Percentiles rank a stretch among this genome's conserved stretches.
Conservation (phyloP, 169 alveolate genomes). For the Eimeria necatrix region DNA sequence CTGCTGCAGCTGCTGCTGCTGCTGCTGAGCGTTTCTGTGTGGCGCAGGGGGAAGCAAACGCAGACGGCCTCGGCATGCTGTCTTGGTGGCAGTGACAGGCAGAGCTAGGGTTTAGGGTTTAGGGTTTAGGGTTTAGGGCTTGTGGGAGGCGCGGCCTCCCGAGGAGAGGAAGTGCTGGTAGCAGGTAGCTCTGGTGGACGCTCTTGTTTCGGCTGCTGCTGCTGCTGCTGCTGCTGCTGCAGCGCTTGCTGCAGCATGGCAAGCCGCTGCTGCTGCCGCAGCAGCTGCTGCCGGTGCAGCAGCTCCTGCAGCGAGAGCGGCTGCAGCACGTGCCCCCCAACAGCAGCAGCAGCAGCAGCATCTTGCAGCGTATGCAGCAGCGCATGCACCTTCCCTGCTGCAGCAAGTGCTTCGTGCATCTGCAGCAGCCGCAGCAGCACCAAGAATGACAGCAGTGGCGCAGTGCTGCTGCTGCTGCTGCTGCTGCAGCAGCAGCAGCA, state of each 20-base stretch:
- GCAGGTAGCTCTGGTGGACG: too few species aligned
- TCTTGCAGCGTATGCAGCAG: conserved; percentile 43
- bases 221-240: conserved; percentile 15
- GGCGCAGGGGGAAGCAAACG: conserved; percentile 27
- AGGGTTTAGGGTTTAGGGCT: conserved; percentile 14
- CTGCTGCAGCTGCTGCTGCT: background rate
- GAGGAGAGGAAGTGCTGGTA: background rate
- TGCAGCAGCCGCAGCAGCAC: background rate
- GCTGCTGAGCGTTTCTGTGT: background rate
- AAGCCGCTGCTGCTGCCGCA: background rate
- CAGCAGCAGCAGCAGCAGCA: conserved; percentile 17
- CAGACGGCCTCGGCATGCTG: conserved; percentile 29
- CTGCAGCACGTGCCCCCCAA: background rate
- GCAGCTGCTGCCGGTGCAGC: background rate
- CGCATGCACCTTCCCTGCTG: conserved; percentile 52
- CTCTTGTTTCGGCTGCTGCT: too few species aligned
- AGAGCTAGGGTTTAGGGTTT: background rate
- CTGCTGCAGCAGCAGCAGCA: background rate
- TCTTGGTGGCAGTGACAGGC: background rate
- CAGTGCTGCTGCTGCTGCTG: background rate
- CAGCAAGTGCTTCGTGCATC: conserved; percentile 21
- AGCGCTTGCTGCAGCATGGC: background rate
- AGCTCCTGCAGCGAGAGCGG: conserved; percentile 29
- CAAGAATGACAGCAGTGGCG: background rate
- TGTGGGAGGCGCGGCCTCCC: background rate